Evolutionary conservation across 257 asterid species (phyloP).

Genomic region (Mentha longifolia): DNA sequence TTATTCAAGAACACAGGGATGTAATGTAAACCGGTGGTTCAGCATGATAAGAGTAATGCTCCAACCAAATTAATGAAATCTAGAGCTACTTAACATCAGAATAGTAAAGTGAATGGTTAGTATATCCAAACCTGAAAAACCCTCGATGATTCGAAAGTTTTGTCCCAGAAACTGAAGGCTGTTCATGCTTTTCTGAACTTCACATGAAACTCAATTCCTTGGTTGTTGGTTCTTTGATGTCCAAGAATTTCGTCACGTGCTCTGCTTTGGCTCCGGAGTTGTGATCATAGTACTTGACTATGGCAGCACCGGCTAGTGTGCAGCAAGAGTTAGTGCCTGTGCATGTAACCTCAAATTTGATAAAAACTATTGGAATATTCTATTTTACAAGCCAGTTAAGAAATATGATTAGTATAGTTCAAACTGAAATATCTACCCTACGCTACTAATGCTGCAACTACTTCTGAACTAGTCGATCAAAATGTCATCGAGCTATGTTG

Average conservation of each 20-base stretch:
- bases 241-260: slow-evolving; percentile 78
- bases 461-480: neutral
- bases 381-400: neutral
- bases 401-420: neutral
- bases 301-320: slow-evolving; percentile 70
- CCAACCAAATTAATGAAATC: neutral
- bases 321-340: slow-evolving; percentile 87
- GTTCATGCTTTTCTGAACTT: neutral
- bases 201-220: slow-evolving; percentile 44
- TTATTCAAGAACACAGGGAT: neutral
- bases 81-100: neutral
- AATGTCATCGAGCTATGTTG: neutral
- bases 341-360: slow-evolving; percentile 79
- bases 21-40: neutral
- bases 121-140: neutral
- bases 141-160: neutral
- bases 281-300: slow-evolving; percentile 86
- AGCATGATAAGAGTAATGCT: neutral
- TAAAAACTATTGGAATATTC: neutral
- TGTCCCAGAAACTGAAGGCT: neutral
- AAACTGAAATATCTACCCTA: neutral
- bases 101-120: neutral
- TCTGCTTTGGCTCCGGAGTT: slow-evolving; percentile 74
- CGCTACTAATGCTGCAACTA: neutral
- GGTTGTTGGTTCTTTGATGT: slow-evolving; percentile 46